Conservation (phyloP, 768 basidiomycete genomes). For the Chalciporus pseudorubinellus region DNA sequence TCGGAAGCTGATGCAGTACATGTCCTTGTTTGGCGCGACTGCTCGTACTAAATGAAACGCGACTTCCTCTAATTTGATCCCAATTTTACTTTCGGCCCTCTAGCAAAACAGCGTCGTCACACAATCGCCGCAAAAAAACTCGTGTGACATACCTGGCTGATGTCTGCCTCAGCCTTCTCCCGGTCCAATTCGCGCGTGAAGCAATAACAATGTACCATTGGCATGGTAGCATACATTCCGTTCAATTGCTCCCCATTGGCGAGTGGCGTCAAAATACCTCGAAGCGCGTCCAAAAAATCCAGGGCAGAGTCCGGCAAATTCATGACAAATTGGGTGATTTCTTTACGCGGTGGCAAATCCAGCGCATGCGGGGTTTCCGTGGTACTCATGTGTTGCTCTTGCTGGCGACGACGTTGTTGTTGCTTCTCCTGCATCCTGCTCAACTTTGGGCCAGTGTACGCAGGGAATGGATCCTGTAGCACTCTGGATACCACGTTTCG, state of each 20-base stretch:
- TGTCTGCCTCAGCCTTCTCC: constrained; percentile 70
- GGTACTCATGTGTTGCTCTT: constrained; percentile 18
- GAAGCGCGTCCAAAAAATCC: constrained; percentile 85
- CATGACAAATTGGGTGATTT: constrained; percentile 92
- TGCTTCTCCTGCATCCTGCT: constrained; percentile 40
- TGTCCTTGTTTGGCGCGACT: constrained; percentile 94
- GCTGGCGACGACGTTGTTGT: constrained; percentile 41
- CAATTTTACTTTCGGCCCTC: constrained; percentile 72
- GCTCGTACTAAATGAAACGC: constrained; percentile 78
- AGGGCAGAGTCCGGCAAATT: constrained; percentile 94
- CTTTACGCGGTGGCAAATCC: constrained; percentile 40
- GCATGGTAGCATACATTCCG: constrained; percentile 55
- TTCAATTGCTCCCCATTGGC: constrained; percentile 44
- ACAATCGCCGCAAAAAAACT: neutral
- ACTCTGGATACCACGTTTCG: constrained; percentile 49
- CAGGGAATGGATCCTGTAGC: constrained; percentile 66
- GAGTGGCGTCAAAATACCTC: constrained; percentile 57
- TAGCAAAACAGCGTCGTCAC: constrained; percentile 35
- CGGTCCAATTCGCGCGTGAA: constrained; percentile 84
- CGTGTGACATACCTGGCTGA: constrained; percentile 61
- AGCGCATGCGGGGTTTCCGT: constrained; percentile 8
- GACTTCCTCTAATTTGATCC: constrained; percentile 48
- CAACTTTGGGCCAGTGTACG: constrained; percentile 45
- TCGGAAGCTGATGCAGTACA: constrained; percentile 95
- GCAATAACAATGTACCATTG: constrained; percentile 94